A percentile compares a stretch with the other conserved stretches of the same genome.
Evolutionary conservation across 2,329 filamentous ascomycete species (phyloP).

Genomic region (Didymella segeticola): DNA sequence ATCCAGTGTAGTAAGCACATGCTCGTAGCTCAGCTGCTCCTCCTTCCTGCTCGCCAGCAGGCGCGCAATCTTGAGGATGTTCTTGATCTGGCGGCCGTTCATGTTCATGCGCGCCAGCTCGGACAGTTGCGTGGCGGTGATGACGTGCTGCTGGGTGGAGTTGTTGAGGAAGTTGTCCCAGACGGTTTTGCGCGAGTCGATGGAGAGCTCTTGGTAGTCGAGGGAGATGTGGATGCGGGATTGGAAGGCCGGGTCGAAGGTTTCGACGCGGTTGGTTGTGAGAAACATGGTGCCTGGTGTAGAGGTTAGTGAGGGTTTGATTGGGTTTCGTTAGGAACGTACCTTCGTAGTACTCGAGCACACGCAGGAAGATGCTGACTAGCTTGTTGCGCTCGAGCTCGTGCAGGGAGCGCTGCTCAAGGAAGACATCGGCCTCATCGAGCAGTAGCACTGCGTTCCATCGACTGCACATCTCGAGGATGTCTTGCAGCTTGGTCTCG

Average conservation of each 20-base stretch:
- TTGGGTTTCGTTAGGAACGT: constrained; percentile 12
- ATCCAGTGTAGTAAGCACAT: constrained; percentile 46
- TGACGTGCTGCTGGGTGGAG: constrained; percentile 19
- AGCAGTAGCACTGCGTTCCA: constrained; percentile 62
- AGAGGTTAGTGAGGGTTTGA: not conserved
- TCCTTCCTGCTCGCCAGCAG: constrained; percentile 37
- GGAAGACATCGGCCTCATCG: constrained; percentile 68
- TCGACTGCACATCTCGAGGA: constrained; percentile 57
- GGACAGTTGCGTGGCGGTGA: constrained; percentile 41
- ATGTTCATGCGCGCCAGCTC: constrained; percentile 52
- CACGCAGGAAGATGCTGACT: constrained; percentile 48
- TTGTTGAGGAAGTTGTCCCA: constrained; percentile 41
- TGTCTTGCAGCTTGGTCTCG: constrained; percentile 54
- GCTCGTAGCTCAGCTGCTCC: constrained; percentile 30
- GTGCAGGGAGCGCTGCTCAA: constrained; percentile 57
- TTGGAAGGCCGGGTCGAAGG: constrained; percentile 42
- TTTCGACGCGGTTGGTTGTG: constrained; percentile 44
- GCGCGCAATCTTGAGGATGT: constrained; percentile 45
- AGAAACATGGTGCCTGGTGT: constrained; percentile 33
- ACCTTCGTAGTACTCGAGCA: constrained; percentile 44
- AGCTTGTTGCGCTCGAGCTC: constrained; percentile 48
- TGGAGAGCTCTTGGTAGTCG: constrained; percentile 35
- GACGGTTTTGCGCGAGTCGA: constrained; percentile 29
- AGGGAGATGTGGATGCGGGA: constrained; percentile 43
- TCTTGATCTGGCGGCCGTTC: constrained; percentile 62